Evolutionary conservation across 163 green algal species (phyloP).

Genomic region (Prototheca wickerhamii): DNA sequence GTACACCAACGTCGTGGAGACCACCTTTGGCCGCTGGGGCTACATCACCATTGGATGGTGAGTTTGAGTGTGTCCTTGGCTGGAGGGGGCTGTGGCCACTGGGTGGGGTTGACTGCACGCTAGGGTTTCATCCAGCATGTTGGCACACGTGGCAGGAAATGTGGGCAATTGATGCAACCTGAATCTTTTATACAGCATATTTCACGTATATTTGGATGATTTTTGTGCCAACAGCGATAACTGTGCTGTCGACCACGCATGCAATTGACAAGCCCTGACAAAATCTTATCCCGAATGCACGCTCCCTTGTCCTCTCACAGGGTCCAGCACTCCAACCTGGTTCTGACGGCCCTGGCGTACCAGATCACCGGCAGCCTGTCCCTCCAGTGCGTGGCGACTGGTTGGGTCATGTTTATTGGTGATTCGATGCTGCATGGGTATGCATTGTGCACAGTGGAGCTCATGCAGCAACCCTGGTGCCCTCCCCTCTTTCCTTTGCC

Average conservation of each 20-base stretch:
- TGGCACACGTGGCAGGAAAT: not conserved
- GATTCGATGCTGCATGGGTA: no score
- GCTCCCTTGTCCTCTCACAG: not conserved
- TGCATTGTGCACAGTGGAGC: no score
- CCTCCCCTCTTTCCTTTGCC: no score
- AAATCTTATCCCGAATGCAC: not conserved
- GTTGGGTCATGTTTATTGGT: no score
- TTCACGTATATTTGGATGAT: not conserved
- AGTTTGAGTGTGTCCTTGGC: no score
- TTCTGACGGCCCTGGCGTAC: constrained; percentile 14
- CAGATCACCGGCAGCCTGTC: constrained; percentile 9
- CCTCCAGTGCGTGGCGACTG: not conserved
- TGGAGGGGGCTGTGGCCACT: no score
- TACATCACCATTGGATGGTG: constrained; percentile 6
- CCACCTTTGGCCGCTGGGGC: not conserved
- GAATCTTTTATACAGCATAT: no score
- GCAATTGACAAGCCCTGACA: not conserved
- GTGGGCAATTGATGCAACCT: no score
- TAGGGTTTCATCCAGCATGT: not conserved
- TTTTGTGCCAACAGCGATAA: no score
- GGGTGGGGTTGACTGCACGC: not conserved
- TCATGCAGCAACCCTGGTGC: no score
- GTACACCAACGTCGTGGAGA: constrained; percentile 20
- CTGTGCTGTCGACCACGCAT: not conserved
- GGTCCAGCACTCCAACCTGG: constrained; percentile 23